Evolutionary conservation across 768 basidiomycete species (phyloP).

Genomic region (Tulasnella sp.): DNA sequence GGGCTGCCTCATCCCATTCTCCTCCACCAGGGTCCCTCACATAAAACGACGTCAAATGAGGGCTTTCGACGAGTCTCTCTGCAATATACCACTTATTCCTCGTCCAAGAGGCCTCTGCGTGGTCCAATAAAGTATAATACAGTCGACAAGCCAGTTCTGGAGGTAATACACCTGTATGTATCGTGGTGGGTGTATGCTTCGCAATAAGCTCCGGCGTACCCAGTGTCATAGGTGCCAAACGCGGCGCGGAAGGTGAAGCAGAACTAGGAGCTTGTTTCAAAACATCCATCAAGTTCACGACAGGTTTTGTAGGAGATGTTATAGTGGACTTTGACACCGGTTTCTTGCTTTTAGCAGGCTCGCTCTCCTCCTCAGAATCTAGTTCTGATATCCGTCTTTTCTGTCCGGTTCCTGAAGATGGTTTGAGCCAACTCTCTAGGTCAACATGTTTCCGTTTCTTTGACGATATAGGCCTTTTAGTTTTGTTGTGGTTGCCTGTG

Average conservation of each 20-base stretch:
- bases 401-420: slow-evolving; percentile 5
- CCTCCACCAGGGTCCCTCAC: slow-evolving; percentile 32
- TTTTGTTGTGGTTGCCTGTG: slow-evolving; percentile 17
- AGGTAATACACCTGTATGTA: slow-evolving; percentile 57
- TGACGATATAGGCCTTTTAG: too few species aligned
- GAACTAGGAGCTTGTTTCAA: slow-evolving; percentile 37
- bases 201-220: slow-evolving; percentile 50
- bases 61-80: slow-evolving; percentile 52
- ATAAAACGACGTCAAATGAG: slow-evolving; percentile 71
- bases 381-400: background rate
- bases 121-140: slow-evolving; percentile 57
- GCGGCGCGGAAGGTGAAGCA: slow-evolving; percentile 27
- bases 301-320: slow-evolving; percentile 20
- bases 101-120: slow-evolving; percentile 44
- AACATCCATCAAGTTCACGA: slow-evolving; percentile 38
- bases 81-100: slow-evolving; percentile 73
- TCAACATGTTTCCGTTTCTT: slow-evolving; percentile 39
- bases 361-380: background rate
- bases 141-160: slow-evolving; percentile 60
- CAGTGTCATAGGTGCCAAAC: slow-evolving; percentile 49
- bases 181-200: slow-evolving; percentile 58
- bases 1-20: slow-evolving; percentile 59
- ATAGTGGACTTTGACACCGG: slow-evolving; percentile 1
- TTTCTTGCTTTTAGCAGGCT: slow-evolving; percentile 10
- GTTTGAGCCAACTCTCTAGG: slow-evolving; percentile 45